Base-by-base conservation (phyloP, 176 grass and related monocot genomes). In the Pharus latifolius region DNA sequence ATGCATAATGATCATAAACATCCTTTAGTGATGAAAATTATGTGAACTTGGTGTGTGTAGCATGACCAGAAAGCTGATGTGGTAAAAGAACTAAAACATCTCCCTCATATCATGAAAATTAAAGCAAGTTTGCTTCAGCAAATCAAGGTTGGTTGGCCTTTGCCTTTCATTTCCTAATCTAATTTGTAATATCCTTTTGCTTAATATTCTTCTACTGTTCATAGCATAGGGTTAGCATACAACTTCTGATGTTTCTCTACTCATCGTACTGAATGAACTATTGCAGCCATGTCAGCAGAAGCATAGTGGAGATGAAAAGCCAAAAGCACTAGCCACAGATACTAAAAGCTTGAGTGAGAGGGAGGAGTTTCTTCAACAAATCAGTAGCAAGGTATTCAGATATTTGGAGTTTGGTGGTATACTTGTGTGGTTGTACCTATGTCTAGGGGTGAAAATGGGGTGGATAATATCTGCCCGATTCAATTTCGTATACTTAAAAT, bases 361-460 rank as follows among this genome's bases (percentile, higher is more conserved):
- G 73, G 96, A 73, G 58, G 96, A 84, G 15, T 82, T 99, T 47
- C 96, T 99, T 79, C 82, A 85, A 77, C 84, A 99, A 86, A 99
- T 99, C 56, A 87, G 82, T 77, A 99, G 87, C 74, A 99, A 99
- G 96, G 96, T 99, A 90, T 16, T 73, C 26, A 56, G 76, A 58
- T 77, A n/a, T n/a, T n/a, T n/a, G n/a, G n/a, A n/a, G n/a, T n/a
- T n/a, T n/a, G n/a, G n/a, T n/a, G n/a, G n/a, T n/a, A n/a, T n/a
- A n/a, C n/a, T n/a, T n/a, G n/a, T n/a, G n/a, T n/a, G n/a, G n/a
- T n/a, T n/a, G n/a, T n/a, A n/a, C n/a, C n/a, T n/a, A n/a, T n/a
- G n/a, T n/a, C n/a, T n/a, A n/a, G n/a, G n/a, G n/a, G n/a, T n/a
- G n/a, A n/a, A n/a, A n/a, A n/a, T n/a, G n/a, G n/a, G n/a, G n/a